Evolutionary conservation across 2,329 filamentous ascomycete species (phyloP).

Genomic region (Phaeosphaeriaceae sp.): DNA sequence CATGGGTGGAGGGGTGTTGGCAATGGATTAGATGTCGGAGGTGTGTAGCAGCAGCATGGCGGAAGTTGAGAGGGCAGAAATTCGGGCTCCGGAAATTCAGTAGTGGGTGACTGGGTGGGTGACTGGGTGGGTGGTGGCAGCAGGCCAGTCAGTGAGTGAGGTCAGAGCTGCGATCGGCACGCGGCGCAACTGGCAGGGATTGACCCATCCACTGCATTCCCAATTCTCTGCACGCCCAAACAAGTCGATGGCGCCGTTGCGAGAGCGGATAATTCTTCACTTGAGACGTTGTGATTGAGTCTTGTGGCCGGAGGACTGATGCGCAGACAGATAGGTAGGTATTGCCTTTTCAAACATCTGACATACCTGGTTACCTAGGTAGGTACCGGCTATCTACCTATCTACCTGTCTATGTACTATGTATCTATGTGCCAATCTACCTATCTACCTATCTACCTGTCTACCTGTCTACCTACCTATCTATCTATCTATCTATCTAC

Average conservation of each 20-base stretch:
- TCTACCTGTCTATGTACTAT: too few relatives aligned
- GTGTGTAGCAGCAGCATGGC: slow-evolving; percentile 5
- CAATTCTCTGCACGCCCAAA: slow-evolving; percentile 2
- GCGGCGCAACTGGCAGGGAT: slow-evolving; percentile 4
- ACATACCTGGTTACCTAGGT: too few relatives aligned
- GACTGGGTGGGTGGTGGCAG: too few relatives aligned
- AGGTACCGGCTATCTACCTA: too few relatives aligned
- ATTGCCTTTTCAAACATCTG: too few relatives aligned
- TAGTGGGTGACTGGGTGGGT: too few relatives aligned
- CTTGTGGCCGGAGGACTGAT: slow-evolving; percentile 6
- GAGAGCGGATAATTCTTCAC: neutral
- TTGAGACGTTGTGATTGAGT: neutral
- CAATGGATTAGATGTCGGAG: slow-evolving; percentile 3
- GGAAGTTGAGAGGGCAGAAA: slow-evolving; percentile 17
- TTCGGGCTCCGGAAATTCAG: slow-evolving; percentile 17
- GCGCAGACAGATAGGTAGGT: too few relatives aligned
- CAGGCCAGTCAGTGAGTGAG: slow-evolving; percentile 22
- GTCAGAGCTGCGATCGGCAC: slow-evolving; percentile 34
- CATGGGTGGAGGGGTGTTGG: slow-evolving; percentile 2
- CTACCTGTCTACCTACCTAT: too few relatives aligned
- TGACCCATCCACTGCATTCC: too few relatives aligned
- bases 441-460: too few relatives aligned
- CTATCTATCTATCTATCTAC: too few relatives aligned
- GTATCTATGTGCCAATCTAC: too few relatives aligned
- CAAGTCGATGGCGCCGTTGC: slow-evolving; percentile 1